phyloP scores from a whole-genome alignment of 257 asterid species.

The Misopates orontium region DNA sequence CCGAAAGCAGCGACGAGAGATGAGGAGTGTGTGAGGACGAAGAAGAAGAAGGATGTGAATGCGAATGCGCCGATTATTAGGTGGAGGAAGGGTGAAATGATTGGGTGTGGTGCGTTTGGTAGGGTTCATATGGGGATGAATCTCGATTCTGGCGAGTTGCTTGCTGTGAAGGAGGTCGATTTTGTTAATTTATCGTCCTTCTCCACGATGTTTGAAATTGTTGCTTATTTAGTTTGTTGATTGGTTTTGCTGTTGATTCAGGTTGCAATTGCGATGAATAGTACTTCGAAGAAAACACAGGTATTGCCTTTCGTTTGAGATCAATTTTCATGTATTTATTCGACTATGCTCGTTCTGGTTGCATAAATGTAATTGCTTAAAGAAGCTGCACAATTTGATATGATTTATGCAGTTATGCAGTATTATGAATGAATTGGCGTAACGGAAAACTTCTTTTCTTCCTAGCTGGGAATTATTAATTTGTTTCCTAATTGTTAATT shows the following conservation, averaged over 20 bases:
- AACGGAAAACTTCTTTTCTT: no score
- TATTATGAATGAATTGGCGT: background rate
- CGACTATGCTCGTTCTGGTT: background rate
- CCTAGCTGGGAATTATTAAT: slow-evolving; percentile 2
- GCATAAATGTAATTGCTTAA: slow-evolving; percentile 18
- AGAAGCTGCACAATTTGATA: background rate
- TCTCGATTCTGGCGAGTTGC: slow-evolving; percentile 91
- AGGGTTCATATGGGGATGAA: slow-evolving; percentile 99
- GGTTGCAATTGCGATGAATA: slow-evolving; percentile 70
- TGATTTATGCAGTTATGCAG: slow-evolving; percentile 1
- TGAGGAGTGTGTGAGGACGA: slow-evolving; percentile 24
- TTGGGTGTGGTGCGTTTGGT: slow-evolving; percentile 97
- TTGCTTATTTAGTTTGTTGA: background rate
- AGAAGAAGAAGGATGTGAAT: slow-evolving; percentile 32
- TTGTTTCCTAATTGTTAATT: background rate
- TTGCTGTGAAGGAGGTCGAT: slow-evolving; percentile 88
- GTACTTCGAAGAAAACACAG: slow-evolving; percentile 73
- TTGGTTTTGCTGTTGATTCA: slow-evolving; percentile 26
- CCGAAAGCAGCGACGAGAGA: slow-evolving; percentile 33
- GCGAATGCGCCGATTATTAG: slow-evolving; percentile 58
- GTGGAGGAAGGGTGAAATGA: slow-evolving; percentile 80
- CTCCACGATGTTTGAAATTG: background rate
- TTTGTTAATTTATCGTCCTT: background rate
- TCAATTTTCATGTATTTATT: slow-evolving; percentile 9
- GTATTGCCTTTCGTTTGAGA: slow-evolving; percentile 40